Conservation (phyloP, 495 filamentous ascomycete genomes). For the Neurospora sublineolata region DNA sequence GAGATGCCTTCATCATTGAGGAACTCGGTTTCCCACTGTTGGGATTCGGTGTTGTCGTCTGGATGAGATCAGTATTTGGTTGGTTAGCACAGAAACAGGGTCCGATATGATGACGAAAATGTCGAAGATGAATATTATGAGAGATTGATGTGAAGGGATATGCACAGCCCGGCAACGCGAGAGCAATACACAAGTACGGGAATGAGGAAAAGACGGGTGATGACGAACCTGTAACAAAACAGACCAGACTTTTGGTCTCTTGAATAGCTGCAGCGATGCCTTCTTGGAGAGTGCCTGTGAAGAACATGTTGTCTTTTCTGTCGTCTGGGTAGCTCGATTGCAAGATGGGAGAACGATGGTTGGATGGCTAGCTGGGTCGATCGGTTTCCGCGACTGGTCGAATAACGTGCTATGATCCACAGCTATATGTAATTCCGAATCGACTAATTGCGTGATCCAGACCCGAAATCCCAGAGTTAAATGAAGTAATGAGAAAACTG, state of each 20-base stretch:
- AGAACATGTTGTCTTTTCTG: conserved; percentile 51
- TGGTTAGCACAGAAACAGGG: background rate
- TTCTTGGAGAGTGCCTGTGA: conserved; percentile 61
- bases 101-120: background rate
- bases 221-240: conserved; percentile 38
- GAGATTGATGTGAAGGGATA: background rate
- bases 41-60: conserved; percentile 56
- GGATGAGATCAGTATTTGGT: background rate
- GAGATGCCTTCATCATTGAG: conserved; percentile 44
- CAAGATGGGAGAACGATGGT: background rate
- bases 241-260: conserved; percentile 37
- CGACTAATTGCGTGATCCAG: background rate
- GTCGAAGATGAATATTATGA: background rate
- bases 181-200: background rate
- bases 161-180: background rate
- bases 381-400: background rate
- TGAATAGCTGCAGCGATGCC: conserved; percentile 66
- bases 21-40: conserved; percentile 65
- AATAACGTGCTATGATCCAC: background rate
- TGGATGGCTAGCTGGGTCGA: background rate
- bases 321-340: background rate
- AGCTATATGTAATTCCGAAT: background rate
- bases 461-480: background rate
- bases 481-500: background rate
- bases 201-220: background rate